Percentiles rank a stretch among this genome's conserved stretches.
Evolutionary conservation across 129 eudicot species (phyloP).

Genomic region (Arctium lappa): DNA sequence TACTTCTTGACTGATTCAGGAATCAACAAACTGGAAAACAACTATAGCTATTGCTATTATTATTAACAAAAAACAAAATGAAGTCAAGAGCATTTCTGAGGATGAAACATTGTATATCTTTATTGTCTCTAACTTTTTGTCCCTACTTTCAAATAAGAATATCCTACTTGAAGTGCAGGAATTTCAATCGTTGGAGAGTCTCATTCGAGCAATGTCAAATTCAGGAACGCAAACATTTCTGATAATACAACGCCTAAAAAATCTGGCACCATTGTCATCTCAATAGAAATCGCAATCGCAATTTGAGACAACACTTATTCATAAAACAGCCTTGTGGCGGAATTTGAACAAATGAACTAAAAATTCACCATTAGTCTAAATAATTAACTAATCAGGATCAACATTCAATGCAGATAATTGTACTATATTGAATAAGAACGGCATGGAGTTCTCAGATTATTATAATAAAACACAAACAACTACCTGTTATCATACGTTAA

Average conservation of each 20-base stretch:
- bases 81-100: neutral
- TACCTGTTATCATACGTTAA: neutral
- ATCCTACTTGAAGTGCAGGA: neutral
- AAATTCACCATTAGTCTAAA: neutral
- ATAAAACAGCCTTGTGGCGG: neutral
- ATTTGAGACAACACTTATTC: neutral
- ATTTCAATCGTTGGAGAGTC: neutral
- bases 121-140: neutral
- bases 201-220: slow-evolving; percentile 4
- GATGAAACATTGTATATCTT: neutral
- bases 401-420: neutral
- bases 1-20: neutral
- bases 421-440: neutral
- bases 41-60: neutral
- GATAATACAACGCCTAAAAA: neutral
- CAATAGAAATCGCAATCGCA: neutral
- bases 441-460: neutral
- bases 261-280: slow-evolving; percentile 7
- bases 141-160: neutral
- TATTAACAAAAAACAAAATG: neutral
- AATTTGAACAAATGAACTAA: neutral
- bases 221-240: neutral
- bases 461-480: neutral
- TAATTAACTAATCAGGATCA: neutral
- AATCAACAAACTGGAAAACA: neutral